These are phyloP conservation scores for Asterophora parasitica DNA, from an alignment of 768 basidiomycete species.

Conservation along the genomic window DNA sequence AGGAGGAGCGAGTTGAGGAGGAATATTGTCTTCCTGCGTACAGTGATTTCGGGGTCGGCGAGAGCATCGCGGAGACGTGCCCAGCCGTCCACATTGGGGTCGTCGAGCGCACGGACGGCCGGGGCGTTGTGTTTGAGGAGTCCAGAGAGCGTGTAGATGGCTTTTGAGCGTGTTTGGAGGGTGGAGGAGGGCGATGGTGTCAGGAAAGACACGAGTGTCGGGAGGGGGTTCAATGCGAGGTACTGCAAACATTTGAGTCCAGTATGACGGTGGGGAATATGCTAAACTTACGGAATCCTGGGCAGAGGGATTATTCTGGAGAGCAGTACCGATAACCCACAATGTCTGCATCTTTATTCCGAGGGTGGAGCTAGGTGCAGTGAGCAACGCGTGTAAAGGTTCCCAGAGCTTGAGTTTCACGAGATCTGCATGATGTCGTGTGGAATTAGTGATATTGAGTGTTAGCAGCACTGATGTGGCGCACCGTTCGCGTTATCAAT, in stretches of 20 bases:
- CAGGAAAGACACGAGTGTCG: conserved; percentile 58
- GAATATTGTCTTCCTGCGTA: conserved; percentile 78
- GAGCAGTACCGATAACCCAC: conserved; percentile 86
- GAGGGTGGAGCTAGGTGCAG: conserved; percentile 47
- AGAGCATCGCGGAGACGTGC: conserved; percentile 50
- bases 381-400: conserved; percentile 62
- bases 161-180: conserved; percentile 64
- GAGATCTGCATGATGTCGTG: conserved; percentile 41
- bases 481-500: conserved; percentile 91
- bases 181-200: conserved; percentile 45
- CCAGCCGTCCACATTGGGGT: conserved; percentile 58
- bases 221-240: conserved; percentile 59
- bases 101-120: conserved; percentile 52
- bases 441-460: not conserved
- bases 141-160: conserved; percentile 76
- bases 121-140: conserved; percentile 71
- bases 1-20: conserved; percentile 68
- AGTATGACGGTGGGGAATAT: not conserved
- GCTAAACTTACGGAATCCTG: conserved; percentile 59
- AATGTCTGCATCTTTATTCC: conserved; percentile 61
- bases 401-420: conserved; percentile 75
- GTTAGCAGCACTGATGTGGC: conserved; percentile 22
- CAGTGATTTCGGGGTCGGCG: conserved; percentile 69
- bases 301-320: conserved; percentile 86
- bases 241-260: conserved; percentile 38